A percentile compares a stretch with the other conserved stretches of the same genome.
Evolutionary conservation across 2,329 filamentous ascomycete genomes (phyloP).

Genomic region (Aspergillus ruber): DNA sequence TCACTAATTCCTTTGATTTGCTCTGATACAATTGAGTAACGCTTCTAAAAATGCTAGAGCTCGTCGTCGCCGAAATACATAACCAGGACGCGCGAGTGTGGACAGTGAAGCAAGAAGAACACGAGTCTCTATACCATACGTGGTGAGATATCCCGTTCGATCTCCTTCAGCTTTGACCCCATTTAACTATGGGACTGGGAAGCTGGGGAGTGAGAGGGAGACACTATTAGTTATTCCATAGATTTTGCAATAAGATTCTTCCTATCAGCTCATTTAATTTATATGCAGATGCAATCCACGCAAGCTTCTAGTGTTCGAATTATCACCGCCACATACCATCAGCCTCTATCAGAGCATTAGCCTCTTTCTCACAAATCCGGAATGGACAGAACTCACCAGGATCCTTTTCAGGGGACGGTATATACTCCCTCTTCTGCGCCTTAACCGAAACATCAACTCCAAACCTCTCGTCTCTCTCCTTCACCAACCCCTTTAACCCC

Average conservation of each 20-base stretch:
- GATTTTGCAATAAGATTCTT: background rate
- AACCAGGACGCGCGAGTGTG: constrained; percentile 50
- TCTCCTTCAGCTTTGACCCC: constrained; percentile 35
- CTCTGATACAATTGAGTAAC: constrained; percentile 1
- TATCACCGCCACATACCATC: constrained; percentile 23
- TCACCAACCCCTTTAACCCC: constrained; percentile 34
- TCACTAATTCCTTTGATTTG: background rate
- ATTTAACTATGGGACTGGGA: constrained; percentile 43
- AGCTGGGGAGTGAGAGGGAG: constrained; percentile 37
- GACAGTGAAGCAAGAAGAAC: constrained; percentile 52
- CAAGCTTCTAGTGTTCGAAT: background rate
- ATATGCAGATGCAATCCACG: background rate
- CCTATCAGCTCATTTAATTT: background rate
- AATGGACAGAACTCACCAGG: constrained; percentile 17
- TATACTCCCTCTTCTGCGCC: constrained; percentile 47
- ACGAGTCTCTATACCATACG: constrained; percentile 20
- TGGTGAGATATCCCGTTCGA: constrained; percentile 27
- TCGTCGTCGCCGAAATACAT: constrained; percentile 44
- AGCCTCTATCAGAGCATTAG: constrained; percentile 22
- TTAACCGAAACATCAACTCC: constrained; percentile 48
- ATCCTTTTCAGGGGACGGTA: constrained; percentile 31
- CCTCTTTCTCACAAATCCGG: background rate
- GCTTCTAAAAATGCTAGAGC: constrained; percentile 53
- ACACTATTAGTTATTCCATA: constrained; percentile 25
- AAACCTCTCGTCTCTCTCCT: constrained; percentile 50